Evolutionary conservation across 305 asterid species (phyloP), one percentile per base, ranked within the genome.

Genomic region (Fraxinus xanthoxyloides): DNA sequence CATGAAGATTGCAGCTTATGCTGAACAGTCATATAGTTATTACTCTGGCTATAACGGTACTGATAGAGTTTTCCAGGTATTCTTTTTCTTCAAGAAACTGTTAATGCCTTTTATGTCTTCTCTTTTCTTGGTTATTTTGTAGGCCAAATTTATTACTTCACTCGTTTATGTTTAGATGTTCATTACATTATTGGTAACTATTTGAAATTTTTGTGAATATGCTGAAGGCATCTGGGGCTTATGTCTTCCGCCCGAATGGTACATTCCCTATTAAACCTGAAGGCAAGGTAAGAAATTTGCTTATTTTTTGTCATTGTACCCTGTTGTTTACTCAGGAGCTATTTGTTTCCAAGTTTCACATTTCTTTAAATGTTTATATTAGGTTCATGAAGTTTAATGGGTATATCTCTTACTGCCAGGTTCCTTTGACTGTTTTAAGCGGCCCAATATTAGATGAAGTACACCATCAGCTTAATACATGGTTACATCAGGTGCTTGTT

Each of bases 201-300:
- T 63, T 51, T 81, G 70, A 54, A 46, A 59, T 77, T 40, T 69
- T 81, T 86, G 80, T 79, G 40, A 69, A 31, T 75, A 69, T 85
- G 87, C 76, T 82, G 77, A 86, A 94, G 98, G 94, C 95, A 83
- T 94, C 98, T 72, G 98, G 98, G 82, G 98, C 98, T 80, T 94
- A 92, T 85, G 89, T 94, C 81, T 94, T 94, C 90, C 97, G 97
- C 43, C 98, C 98, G 78, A 92, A 94, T 85, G 93, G 89, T 35
- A 85, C 98, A 82, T 84, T 87, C 87, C 87, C 91, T 1, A 82
- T 91, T 75, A 86, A 84, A 79, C 86, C 92, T 85, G 89, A 89
- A 81, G 84, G 84, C 85, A 83, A 89, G 91, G 97, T 88, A 86
- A 73, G 84, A 69, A 61, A 21, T 83, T 79, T 72, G 78, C 72